Base-by-base conservation (phyloP, 306 rosid genomes). In the Adenanthera pavonina region DNA sequence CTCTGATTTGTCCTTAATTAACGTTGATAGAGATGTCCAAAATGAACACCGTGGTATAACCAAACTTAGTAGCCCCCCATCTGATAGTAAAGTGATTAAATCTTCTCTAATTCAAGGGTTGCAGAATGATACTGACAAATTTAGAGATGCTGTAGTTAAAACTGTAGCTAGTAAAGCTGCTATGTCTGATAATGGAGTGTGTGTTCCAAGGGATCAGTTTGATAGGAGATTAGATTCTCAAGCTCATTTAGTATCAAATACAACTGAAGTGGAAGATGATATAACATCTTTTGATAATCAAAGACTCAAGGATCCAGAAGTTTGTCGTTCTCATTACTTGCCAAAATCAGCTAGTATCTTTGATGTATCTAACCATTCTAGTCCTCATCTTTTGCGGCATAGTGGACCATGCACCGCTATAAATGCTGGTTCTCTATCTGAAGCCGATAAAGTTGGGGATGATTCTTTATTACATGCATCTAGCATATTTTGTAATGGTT, bases 251-350 rank as follows among this genome's bases (percentile, higher is more conserved):
- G 72, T 64, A 44, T 74, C 88, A 38, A 72, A 72, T 47, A 81
- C 83, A 65, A 36, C 86, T 75, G 92, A 89, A 80, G 83, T 90
- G 71, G 98, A 95, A 80, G 98, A 92, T 74, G 97, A 93, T 82
- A 84, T 88, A 64, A 78, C 86, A 77, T 86, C 89, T 80, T 92
- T 93, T 81, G 94, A 89, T 76, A 89, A 87, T 84, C 92, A 88
- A 77, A 86, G 99, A 77, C 94, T 85, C 20, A 92, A 89, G 86
- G 99, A 91, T 85, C 97, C 95, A 65, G 97, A 92, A 87, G 88
- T 87, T 78, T 84, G 80, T 81, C 86, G 68, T 72, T 79, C 90
- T 17, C 13, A 36, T 47, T 88, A 85, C 87, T 70, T 88, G 82
- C 87, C 90, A 40, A 81, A 78, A 53, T 79, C 90, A 47, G 25